A percentile compares a stretch with the other conserved stretches of the same genome.
phyloP scores from a whole-genome alignment of 2,329 filamentous ascomycete genomes.

The Aulographum hederae region DNA sequence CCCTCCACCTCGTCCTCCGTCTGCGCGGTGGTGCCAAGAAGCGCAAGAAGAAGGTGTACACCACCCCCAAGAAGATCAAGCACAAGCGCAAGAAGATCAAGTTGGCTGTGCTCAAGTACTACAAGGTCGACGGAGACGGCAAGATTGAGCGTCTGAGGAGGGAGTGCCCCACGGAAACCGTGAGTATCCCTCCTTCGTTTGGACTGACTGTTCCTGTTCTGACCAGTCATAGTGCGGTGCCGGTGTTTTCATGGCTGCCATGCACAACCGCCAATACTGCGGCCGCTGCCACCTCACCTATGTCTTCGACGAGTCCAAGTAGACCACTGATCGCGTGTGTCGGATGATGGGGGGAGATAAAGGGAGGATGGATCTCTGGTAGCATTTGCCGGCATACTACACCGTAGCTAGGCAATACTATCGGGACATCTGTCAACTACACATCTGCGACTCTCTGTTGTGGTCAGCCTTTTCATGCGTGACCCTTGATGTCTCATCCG shows the following conservation, averaged over 20 bases:
- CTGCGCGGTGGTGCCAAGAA: constrained; percentile 61
- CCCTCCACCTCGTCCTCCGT: constrained; percentile 44
- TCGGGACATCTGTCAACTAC: no score
- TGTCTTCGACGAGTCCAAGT: constrained; percentile 49
- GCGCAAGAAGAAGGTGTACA: constrained; percentile 99
- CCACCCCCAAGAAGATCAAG: constrained; percentile 99
- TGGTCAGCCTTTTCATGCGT: no score
- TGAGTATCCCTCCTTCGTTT: constrained; percentile 30
- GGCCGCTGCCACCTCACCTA: constrained; percentile 54
- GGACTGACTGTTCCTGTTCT: constrained; percentile 18
- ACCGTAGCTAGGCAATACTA: no score
- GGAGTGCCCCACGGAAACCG: constrained; percentile 86
- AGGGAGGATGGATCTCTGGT: no score
- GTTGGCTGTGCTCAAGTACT: constrained; percentile 99
- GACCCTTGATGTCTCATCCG: no score
- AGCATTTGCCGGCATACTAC: no score
- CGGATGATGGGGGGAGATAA: no score
- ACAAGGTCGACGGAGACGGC: constrained; percentile 99
- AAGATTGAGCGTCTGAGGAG: constrained; percentile 98
- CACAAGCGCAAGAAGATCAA: constrained; percentile 99
- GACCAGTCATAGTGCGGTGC: no score
- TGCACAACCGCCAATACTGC: constrained; percentile 99
- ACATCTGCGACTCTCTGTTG: no score
- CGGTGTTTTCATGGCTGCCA: constrained; percentile 99
- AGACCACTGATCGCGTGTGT: no score